These are phyloP conservation scores for Tulasnella sp. DNA, from an alignment of 768 basidiomycete genomes.

Conservation along the genomic window DNA sequence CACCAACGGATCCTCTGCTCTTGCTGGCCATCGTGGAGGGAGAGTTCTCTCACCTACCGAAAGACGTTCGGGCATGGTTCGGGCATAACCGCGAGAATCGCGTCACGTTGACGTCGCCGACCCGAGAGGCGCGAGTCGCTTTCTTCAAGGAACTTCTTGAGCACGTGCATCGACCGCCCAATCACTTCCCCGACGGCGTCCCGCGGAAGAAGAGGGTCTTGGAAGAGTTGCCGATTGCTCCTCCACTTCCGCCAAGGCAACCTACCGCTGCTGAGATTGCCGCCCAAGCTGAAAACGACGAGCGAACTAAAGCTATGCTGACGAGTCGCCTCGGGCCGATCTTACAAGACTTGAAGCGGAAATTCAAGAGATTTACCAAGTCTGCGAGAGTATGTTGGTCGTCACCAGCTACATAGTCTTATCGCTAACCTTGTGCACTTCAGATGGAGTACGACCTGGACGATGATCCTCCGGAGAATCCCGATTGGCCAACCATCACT, in stretches of 20 bases:
- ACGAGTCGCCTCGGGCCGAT: slow-evolving; percentile 88
- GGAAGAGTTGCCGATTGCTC: slow-evolving; percentile 78
- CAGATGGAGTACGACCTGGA: slow-evolving; percentile 71
- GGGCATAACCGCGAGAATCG: slow-evolving; percentile 64
- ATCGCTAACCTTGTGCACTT: slow-evolving; percentile 13
- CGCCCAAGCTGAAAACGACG: slow-evolving; percentile 71
- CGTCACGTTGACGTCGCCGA: slow-evolving; percentile 48
- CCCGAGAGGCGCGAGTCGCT: slow-evolving; percentile 39
- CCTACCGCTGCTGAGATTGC: slow-evolving; percentile 75
- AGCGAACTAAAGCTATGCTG: slow-evolving; percentile 62
- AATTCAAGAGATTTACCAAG: slow-evolving; percentile 85
- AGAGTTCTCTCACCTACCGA: slow-evolving; percentile 50
- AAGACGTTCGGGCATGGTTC: slow-evolving; percentile 87
- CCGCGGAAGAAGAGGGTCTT: slow-evolving; percentile 72
- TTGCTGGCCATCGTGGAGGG: slow-evolving; percentile 85
- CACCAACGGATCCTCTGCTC: slow-evolving; percentile 88
- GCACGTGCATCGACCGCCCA: slow-evolving; percentile 65
- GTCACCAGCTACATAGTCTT: neutral
- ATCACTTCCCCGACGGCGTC: slow-evolving; percentile 79
- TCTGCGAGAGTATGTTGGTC: slow-evolving; percentile 48
- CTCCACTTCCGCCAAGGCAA: slow-evolving; percentile 75
- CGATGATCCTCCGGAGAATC: slow-evolving; percentile 11
- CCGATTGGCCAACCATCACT: neutral
- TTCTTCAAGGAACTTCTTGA: slow-evolving; percentile 71
- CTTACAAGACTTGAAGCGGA: slow-evolving; percentile 77